Conservation (phyloP, 805 yeast species). For the Pichia cabralensis region DNA sequence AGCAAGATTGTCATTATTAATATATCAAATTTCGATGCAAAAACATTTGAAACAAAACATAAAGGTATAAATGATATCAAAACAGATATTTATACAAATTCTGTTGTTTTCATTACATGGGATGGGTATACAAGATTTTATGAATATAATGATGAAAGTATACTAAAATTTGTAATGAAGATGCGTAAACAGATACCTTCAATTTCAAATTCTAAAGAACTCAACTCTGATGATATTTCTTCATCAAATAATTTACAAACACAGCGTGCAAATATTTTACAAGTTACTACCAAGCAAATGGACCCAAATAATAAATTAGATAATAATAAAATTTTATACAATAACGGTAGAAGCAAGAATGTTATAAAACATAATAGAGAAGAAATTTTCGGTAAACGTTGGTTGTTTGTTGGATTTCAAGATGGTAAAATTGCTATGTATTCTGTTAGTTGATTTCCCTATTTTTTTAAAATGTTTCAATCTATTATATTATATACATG, state of each 20-base stretch:
- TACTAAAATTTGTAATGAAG: constrained; percentile 18
- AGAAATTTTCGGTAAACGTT: constrained; percentile 13
- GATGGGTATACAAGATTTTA: constrained; percentile 35
- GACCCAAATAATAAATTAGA: constrained; percentile 4
- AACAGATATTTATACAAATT: constrained; percentile 13
- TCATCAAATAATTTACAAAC: constrained; percentile 7
- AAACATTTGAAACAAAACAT: constrained; percentile 20
- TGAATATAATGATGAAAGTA: constrained; percentile 10
- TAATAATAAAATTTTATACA: constrained; percentile 6
- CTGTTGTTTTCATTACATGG: constrained; percentile 39
- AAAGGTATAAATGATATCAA: constrained; percentile 29
- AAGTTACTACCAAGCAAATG: constrained; percentile 17
- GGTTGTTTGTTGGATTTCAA: constrained; percentile 25
- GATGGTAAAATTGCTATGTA: constrained; percentile 26
- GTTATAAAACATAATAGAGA: constrained; percentile 23
- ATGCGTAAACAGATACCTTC: constrained; percentile 20
- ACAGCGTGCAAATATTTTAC: constrained; percentile 15
- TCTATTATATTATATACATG: too few species aligned
- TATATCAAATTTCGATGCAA: too few species aligned
- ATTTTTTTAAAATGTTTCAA: neutral
- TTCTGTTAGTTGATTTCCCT: constrained; percentile 2
- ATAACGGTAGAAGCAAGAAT: constrained; percentile 26
- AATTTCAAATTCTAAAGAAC: constrained; percentile 9
- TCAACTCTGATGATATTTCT: constrained; percentile 6
- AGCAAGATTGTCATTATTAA: constrained; percentile 19